Percentiles rank a stretch among this genome's conserved stretches.
phyloP scores from a whole-genome alignment of 2,329 filamentous ascomycete genomes.

The Didymella segeticola region DNA sequence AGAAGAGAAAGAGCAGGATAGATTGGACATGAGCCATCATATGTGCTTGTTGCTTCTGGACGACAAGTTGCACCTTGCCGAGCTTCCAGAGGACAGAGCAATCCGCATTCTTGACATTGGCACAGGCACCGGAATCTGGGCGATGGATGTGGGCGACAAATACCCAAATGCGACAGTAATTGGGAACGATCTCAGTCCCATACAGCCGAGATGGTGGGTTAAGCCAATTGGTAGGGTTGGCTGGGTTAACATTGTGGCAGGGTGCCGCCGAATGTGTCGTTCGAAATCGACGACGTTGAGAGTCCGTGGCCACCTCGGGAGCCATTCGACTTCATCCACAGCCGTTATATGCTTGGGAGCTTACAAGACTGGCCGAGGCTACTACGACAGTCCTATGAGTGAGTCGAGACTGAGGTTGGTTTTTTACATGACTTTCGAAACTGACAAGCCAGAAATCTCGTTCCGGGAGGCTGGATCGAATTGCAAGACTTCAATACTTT shows the following conservation, averaged over 20 bases:
- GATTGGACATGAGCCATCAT: conserved; percentile 53
- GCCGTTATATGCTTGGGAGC: conserved; percentile 54
- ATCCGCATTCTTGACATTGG: conserved; percentile 43
- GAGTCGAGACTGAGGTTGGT: neutral
- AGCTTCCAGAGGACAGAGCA: conserved; percentile 31
- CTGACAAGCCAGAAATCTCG: conserved; percentile 39
- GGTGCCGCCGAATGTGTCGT: conserved; percentile 55
- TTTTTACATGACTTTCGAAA: neutral
- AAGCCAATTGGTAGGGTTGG: neutral
- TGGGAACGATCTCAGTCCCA: conserved; percentile 58
- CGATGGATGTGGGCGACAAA: conserved; percentile 41
- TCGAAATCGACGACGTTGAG: conserved; percentile 57
- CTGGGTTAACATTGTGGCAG: conserved; percentile 20
- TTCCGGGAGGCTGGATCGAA: conserved; percentile 59
- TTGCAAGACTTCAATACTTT: conserved; percentile 55
- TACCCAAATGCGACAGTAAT: conserved; percentile 41
- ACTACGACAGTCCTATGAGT: conserved; percentile 55
- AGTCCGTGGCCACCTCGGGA: conserved; percentile 49
- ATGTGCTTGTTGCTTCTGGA: conserved; percentile 45
- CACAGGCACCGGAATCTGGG: conserved; percentile 48
- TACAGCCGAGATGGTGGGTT: conserved; percentile 52
- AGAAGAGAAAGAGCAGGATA: conserved; percentile 50
- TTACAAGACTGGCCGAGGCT: conserved; percentile 58
- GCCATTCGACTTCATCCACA: conserved; percentile 54
- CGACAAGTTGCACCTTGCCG: conserved; percentile 40